These are phyloP conservation scores for Colletotrichum somersetense DNA, from an alignment of 2,329 filamentous ascomycete genomes.

Conservation along the genomic window DNA sequence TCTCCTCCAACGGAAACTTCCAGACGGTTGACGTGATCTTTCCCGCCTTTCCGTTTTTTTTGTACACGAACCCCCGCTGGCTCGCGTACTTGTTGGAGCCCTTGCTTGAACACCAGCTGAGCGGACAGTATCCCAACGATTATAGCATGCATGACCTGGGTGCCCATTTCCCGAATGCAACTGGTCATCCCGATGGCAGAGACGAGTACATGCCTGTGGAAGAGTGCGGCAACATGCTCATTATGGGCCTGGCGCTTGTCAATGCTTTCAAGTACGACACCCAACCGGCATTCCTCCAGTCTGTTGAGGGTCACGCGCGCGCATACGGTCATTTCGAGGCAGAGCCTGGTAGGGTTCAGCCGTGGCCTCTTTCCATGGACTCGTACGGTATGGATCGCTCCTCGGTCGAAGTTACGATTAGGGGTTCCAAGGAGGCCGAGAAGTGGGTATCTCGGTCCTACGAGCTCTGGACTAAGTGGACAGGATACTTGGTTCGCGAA, in stretches of 20 bases:
- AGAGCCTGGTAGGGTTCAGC: conserved; percentile 48
- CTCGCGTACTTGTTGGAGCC: conserved; percentile 84
- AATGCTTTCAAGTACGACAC: conserved; percentile 78
- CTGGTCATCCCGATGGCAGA: conserved; percentile 75
- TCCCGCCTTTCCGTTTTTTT: conserved; percentile 86
- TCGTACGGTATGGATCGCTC: conserved; percentile 67
- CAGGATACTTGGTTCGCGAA: conserved; percentile 77
- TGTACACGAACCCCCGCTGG: conserved; percentile 87
- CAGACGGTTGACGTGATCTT: conserved; percentile 92
- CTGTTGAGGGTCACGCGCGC: conserved; percentile 53
- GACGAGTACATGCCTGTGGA: conserved; percentile 84
- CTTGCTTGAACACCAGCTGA: conserved; percentile 83
- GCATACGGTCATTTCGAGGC: neutral
- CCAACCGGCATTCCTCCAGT: conserved; percentile 70
- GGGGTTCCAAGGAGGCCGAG: conserved; percentile 55
- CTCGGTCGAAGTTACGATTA: conserved; percentile 66
- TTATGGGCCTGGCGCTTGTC: conserved; percentile 82
- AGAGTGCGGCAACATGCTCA: conserved; percentile 81
- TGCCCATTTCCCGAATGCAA: conserved; percentile 80
- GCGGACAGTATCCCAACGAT: conserved; percentile 85
- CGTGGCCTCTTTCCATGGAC: conserved; percentile 51
- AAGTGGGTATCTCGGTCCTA: conserved; percentile 67
- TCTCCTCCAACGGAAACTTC: conserved; percentile 86
- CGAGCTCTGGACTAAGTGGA: conserved; percentile 81
- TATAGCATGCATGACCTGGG: conserved; percentile 85